Base-by-base conservation (phyloP, 129 eudicot species). In the Pulicaria dysenterica region DNA sequence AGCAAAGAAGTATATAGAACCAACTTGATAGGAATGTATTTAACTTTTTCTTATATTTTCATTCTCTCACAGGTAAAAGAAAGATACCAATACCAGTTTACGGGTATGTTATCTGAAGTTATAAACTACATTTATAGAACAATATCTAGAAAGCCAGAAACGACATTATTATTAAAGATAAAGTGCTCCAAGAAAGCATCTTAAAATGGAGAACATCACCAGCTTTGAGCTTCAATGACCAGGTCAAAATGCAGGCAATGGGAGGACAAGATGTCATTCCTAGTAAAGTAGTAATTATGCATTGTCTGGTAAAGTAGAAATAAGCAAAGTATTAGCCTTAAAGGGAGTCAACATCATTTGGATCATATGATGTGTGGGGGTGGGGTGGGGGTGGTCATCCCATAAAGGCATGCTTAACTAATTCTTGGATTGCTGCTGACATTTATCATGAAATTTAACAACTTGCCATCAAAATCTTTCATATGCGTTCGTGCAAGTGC, bases 391-490 rank as follows among this genome's bases (percentile, higher is more conserved):
- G 31, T 24, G 31, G 31, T 24, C 31, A 24, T 39, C 67, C 48
- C 66, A 36, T 41, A 44, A 64, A 24, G 58, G 82, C 82, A 78
- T 62, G 82, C 82, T 77, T 77, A 53, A 24, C 76, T 64, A 77
- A n/a, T 70, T 61, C 58, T 39, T 70, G 16, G 36, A 70, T 58
- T 78, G 50, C 38, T 70, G 5, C 58, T 12, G 39, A 62, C 57
- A 36, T 72, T 41, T 59, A 8, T 4, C 59, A 24, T 59, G 36
- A 48, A 34, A 7, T 50, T 1, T 58, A 61, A 15, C 41, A 56
- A 76, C 24, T 36, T 31, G 39, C 24, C 5, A 68, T 45, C 5
- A 5, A 34, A 1, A 38, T 12, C 9, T 14, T 51, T 64, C 64
- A 63, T 31, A 64, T 17, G 44, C 58, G 59, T 75, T 54, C 70